Base-by-base conservation (phyloP, 164 flowering plant species). In the Macadamia integrifolia region DNA sequence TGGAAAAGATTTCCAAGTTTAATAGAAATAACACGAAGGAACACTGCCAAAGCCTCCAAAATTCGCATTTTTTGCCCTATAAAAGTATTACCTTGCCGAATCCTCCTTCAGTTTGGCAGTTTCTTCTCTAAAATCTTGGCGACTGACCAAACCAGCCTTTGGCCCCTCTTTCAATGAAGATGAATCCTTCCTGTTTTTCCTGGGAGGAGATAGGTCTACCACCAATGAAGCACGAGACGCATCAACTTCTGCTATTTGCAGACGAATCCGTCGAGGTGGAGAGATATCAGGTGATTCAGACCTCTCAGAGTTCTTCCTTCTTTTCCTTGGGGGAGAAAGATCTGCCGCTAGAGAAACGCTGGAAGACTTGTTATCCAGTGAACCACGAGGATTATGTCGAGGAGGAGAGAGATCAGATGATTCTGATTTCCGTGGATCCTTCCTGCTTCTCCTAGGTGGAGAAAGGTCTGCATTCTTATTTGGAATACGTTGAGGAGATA, bases 91-190 rank as follows among this genome's bases (percentile, higher is more conserved):
- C 98, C 91, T 81, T 57, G 70, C 44, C 71, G 62, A 70, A 40
- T 88, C 96, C 18, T 87, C 84, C 72, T 80, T 81, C 14, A 72
- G 78, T 74, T 78, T 85, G 59, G 76, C 66, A 66, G 77, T 79
- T 69, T 85, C 90, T 62, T 84, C 83, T 70, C 81, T 81, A 23
- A 91, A 78, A 50, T 92, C 98, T 73, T 72, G 62, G 28, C 83
- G 88, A 55, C 81, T 75, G 62, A 94, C 68, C 69, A 94, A 73
- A 64, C 98, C 98, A 72, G 88, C 75, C 76, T 79, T 85, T 46
- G 72, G 77, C 32, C n/a, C 77, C 71, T 74, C 82, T 71, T 80
- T 83, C 43, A 42, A 32, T 6, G 78, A 42, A 14, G 74, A 31
- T 12, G 49, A 29, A 62, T 74, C 79, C 66, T 78, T 88, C 67